A percentile compares a stretch with the other conserved stretches of the same genome.
Conservation (phyloP, 2,329 filamentous ascomycete species). For the Neocatenulostroma microsporum region DNA sequence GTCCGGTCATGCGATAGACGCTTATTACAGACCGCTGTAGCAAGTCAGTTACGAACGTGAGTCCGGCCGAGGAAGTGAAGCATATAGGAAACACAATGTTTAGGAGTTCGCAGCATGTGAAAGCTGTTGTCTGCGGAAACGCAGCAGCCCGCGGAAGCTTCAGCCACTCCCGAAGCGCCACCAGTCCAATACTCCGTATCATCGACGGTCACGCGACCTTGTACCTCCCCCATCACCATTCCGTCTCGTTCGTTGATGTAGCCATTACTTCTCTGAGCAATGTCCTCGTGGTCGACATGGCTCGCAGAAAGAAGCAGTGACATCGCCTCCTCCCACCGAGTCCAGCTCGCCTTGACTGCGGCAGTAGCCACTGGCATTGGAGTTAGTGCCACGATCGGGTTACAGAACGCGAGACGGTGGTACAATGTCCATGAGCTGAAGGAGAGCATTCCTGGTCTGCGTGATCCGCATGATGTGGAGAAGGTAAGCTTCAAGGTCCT, state of each 20-base stretch:
- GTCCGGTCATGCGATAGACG: conserved; percentile 1
- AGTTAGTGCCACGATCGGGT: conserved; percentile 48
- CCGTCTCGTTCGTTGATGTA: not conserved
- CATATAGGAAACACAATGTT: not conserved
- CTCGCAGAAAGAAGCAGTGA: conserved; percentile 27
- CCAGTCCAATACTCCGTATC: too few species aligned
- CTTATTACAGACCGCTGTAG: too few species aligned
- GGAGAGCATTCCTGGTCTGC: conserved; percentile 52
- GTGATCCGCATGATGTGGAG: conserved; percentile 44
- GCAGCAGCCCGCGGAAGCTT: not conserved
- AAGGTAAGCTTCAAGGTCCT: conserved; percentile 20
- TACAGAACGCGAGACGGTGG: conserved; percentile 48
- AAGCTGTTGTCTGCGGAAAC: conserved; percentile 5
- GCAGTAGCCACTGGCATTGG: conserved; percentile 46
- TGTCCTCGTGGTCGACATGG: conserved; percentile 44
- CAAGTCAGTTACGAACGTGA: too few species aligned
- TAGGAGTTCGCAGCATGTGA: not conserved
- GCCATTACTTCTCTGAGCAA: conserved; percentile 18
- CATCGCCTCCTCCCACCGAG: conserved; percentile 38
- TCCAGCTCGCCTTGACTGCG: conserved; percentile 64
- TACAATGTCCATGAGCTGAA: conserved; percentile 52
- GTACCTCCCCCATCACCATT: not conserved
- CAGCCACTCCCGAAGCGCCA: conserved; percentile 1
- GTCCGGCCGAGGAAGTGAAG: not conserved
- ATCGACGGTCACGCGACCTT: not conserved